Evolutionary conservation across 2,329 filamentous ascomycete species (phyloP).

Genomic region (Paramyrothecium roridum): DNA sequence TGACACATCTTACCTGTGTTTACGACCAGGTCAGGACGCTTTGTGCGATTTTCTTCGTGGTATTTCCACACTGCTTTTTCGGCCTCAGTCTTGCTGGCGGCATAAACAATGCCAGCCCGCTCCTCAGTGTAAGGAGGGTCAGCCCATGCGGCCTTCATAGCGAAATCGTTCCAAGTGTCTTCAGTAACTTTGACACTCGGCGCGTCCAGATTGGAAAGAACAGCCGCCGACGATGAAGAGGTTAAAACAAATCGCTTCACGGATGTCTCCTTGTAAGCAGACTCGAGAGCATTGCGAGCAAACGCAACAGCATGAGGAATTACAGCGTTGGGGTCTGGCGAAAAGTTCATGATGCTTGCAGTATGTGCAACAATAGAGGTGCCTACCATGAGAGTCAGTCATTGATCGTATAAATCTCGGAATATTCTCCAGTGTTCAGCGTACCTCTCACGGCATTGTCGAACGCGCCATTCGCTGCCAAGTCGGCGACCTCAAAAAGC

Average conservation of each 20-base stretch:
- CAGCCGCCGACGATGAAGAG: slow-evolving; percentile 24
- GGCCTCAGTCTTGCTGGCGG: slow-evolving; percentile 31
- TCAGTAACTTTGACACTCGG: slow-evolving; percentile 5
- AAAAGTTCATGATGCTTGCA: slow-evolving; percentile 27
- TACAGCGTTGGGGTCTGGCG: slow-evolving; percentile 24
- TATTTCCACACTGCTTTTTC: slow-evolving; percentile 37
- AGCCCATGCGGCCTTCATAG: slow-evolving; percentile 29
- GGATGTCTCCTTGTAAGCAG: slow-evolving; percentile 21
- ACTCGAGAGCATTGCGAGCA: slow-evolving; percentile 20
- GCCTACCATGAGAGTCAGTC: slow-evolving; percentile 5
- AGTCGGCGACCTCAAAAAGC: slow-evolving; percentile 28
- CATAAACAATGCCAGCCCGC: slow-evolving; percentile 25
- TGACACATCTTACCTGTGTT: slow-evolving; percentile 15
- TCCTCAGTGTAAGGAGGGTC: slow-evolving; percentile 27
- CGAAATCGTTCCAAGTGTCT: slow-evolving; percentile 28
- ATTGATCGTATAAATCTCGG: not conserved
- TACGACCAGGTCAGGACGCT: slow-evolving; percentile 21
- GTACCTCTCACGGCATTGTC: slow-evolving; percentile 21
- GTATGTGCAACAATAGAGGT: slow-evolving; percentile 29
- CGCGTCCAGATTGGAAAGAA: not conserved
- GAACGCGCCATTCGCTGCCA: slow-evolving; percentile 18
- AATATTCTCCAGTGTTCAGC: not conserved
- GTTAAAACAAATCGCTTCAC: slow-evolving; percentile 37
- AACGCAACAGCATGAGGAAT: slow-evolving; percentile 26
- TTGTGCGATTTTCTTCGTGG: slow-evolving; percentile 9